phyloP scores from a whole-genome alignment of 1,284 basidiomycete species.

The Anthracocystis walkeri region DNA sequence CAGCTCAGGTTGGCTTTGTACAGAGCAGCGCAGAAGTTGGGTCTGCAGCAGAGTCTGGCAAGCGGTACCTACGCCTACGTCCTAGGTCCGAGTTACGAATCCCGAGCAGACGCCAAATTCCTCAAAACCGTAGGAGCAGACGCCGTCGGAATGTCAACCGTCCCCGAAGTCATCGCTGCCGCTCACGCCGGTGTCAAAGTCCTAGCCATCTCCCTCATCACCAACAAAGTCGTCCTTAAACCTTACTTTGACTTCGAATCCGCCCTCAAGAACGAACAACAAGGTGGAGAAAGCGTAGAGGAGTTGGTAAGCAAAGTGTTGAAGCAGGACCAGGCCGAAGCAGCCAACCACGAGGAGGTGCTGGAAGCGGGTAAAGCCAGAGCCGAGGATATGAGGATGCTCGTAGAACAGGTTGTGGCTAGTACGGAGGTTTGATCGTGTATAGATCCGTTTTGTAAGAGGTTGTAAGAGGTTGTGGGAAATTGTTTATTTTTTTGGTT shows the following conservation, averaged over 20 bases:
- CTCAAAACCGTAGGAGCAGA: conserved; percentile 71
- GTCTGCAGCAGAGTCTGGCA: conserved; percentile 8
- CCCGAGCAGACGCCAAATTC: conserved; percentile 70
- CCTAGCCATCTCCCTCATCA: conserved; percentile 82
- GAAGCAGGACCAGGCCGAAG: conserved; percentile 71
- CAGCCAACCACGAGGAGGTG: conserved; percentile 86
- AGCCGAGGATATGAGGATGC: conserved; percentile 77
- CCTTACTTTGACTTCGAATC: conserved; percentile 78
- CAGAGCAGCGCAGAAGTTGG: conserved; percentile 76
- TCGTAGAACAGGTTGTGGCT: conserved; percentile 67
- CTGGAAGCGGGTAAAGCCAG: conserved; percentile 77
- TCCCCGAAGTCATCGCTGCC: conserved; percentile 87
- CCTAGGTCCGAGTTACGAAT: conserved; percentile 81
- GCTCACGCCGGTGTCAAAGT: conserved; percentile 78
- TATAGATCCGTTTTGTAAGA: too few species aligned
- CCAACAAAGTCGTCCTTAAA: conserved; percentile 83
- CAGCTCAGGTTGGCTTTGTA: conserved; percentile 78
- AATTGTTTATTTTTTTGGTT: background rate
- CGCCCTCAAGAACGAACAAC: conserved; percentile 79
- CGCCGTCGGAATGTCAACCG: conserved; percentile 88
- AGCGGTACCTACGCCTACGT: conserved; percentile 85
- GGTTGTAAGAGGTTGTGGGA: too few species aligned
- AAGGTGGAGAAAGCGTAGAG: conserved; percentile 11
- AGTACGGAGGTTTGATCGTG: conserved; percentile 10
- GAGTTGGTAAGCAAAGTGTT: conserved; percentile 50